Percentiles rank a stretch among this genome's conserved stretches.
Conservation (phyloP, 805 yeast genomes). For the Kodamaea laetipori region DNA sequence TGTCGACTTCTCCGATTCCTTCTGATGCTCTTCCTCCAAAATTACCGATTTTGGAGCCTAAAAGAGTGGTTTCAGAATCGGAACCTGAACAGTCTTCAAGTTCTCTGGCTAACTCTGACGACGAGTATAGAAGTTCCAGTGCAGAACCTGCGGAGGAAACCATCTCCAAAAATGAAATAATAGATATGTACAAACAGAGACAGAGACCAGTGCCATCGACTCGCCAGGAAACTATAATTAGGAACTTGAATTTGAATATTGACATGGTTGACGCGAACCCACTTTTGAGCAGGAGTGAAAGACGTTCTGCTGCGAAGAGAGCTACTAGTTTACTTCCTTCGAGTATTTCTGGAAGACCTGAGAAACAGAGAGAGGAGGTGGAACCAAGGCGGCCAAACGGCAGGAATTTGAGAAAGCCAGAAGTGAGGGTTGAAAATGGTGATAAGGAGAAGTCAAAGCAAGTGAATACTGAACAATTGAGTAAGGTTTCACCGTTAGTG, state of each 20-base stretch:
- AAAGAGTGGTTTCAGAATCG: too few relatives aligned
- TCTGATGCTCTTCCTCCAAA: too few relatives aligned
- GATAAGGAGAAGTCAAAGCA: background rate
- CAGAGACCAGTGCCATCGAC: conserved; percentile 6
- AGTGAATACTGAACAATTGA: background rate
- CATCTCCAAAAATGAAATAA: conserved; percentile 22
- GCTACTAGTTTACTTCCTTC: conserved; percentile 5
- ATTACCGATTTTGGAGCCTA: too few relatives aligned
- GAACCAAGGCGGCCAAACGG: background rate
- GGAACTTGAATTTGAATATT: conserved; percentile 20
- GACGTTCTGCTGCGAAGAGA: conserved; percentile 15
- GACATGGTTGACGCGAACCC: conserved; percentile 26
- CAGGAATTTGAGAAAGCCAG: background rate
- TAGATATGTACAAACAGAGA: conserved; percentile 26
- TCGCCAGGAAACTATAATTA: background rate
- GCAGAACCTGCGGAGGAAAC: conserved; percentile 10
- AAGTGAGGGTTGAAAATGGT: too few relatives aligned
- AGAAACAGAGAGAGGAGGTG: background rate
- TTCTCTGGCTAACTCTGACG: too few relatives aligned
- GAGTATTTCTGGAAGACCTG: conserved; percentile 7
- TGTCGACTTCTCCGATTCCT: background rate
- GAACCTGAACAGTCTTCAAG: too few relatives aligned
- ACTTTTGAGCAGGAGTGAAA: conserved; percentile 4
- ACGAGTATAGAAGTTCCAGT: too few relatives aligned
- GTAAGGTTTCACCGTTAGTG: too few relatives aligned